Conservation (phyloP, 1,284 basidiomycete genomes). For the Takashimella tepidaria region DNA sequence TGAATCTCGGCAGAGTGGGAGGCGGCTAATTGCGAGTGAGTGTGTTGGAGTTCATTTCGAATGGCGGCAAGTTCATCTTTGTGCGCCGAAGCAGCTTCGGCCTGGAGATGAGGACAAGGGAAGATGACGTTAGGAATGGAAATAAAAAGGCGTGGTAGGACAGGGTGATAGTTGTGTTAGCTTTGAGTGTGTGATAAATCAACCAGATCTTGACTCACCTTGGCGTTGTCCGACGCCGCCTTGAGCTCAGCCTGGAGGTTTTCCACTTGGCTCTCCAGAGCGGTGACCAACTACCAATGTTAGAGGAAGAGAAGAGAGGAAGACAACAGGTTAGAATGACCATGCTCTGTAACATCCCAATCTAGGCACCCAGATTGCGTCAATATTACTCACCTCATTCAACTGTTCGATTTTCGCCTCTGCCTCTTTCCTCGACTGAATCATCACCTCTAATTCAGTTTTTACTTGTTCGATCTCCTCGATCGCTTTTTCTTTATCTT, state of each 20-base stretch:
- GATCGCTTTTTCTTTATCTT: background rate
- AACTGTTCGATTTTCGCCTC: slow-evolving; percentile 1
- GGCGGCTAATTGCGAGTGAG: slow-evolving; percentile 15
- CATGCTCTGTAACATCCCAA: too few species aligned
- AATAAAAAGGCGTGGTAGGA: too few species aligned
- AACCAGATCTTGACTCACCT: slow-evolving; percentile 15
- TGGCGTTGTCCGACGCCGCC: slow-evolving; percentile 17
- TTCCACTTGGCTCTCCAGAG: background rate
- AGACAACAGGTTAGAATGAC: too few species aligned
- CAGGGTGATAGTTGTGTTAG: background rate
- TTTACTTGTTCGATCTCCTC: slow-evolving; percentile 3
- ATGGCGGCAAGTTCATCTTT: slow-evolving; percentile 10
- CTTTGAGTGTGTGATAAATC: background rate
- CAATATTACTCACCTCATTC: slow-evolving; percentile 1
- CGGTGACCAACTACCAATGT: background rate
- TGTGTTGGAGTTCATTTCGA: slow-evolving; percentile 13
- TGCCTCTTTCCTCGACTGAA: background rate
- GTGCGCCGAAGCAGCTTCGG: slow-evolving; percentile 7
- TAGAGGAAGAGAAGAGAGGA: too few species aligned
- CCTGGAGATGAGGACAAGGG: too few species aligned
- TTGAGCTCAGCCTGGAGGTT: slow-evolving; percentile 4
- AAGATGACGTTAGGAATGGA: too few species aligned
- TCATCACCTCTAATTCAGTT: slow-evolving; percentile 1
- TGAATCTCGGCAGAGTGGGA: slow-evolving; percentile 27
- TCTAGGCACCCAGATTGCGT: too few species aligned